These are phyloP conservation scores for Clarireedia homoeocarpa DNA, from an alignment of 2,329 filamentous ascomycete species.

Conservation along the genomic window DNA sequence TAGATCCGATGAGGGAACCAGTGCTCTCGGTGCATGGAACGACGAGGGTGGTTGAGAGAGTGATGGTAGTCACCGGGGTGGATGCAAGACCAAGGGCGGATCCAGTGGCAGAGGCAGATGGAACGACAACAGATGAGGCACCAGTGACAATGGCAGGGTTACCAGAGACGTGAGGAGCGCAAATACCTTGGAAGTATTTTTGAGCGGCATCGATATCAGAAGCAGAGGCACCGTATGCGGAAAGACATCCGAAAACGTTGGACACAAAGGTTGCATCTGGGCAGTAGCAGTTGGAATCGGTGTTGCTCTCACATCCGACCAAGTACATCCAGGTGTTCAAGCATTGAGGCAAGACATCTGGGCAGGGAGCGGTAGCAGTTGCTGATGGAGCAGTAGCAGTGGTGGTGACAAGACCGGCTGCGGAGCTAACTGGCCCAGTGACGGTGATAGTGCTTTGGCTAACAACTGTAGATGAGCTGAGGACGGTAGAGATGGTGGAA, in stretches of 20 bases:
- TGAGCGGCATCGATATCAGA: constrained; percentile 63
- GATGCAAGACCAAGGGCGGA: constrained; percentile 23
- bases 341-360: constrained; percentile 73
- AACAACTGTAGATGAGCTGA: constrained; percentile 25
- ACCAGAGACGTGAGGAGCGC: constrained; percentile 60
- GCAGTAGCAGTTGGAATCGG: constrained; percentile 81
- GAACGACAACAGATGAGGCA: constrained; percentile 50
- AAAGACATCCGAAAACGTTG: constrained; percentile 74
- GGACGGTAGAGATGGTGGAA: constrained; percentile 29
- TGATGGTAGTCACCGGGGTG: constrained; percentile 40
- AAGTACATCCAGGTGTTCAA: constrained; percentile 82
- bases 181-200: constrained; percentile 85
- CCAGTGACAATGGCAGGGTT: constrained; percentile 85
- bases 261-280: constrained; percentile 66
- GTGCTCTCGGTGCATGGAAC: constrained; percentile 39
- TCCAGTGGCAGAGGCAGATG: constrained; percentile 38
- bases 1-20: constrained; percentile 31
- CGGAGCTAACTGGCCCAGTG: neutral
- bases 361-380: constrained; percentile 32
- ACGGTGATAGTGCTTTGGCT: neutral
- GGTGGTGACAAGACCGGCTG: neutral
- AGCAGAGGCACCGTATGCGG: constrained; percentile 62
- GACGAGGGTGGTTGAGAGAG: constrained; percentile 42
- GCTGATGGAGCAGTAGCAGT: constrained; percentile 7
- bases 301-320: constrained; percentile 74